Evolutionary conservation across 768 basidiomycete genomes (phyloP).

Genomic region (Dictyophora rubrovolvata): DNA sequence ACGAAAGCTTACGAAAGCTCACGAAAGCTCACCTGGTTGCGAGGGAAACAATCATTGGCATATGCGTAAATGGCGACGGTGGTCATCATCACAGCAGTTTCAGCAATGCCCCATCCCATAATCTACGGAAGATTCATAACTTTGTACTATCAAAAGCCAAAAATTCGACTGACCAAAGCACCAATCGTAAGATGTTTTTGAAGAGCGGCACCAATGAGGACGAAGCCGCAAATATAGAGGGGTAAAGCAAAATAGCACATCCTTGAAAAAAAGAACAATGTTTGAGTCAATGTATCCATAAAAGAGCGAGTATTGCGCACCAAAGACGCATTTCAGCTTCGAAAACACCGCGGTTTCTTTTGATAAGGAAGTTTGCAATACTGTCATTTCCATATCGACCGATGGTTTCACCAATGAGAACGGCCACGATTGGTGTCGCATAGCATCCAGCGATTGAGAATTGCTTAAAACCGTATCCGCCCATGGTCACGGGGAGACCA

Average conservation of each 20-base stretch:
- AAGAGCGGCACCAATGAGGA: conserved; percentile 44
- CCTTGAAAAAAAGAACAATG: conserved; percentile 24
- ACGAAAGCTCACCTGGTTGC: conserved; percentile 23
- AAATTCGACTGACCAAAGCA: conserved; percentile 25
- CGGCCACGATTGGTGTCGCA: conserved; percentile 47
- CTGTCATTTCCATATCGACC: conserved; percentile 47
- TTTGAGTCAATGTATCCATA: not conserved
- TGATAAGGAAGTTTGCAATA: conserved; percentile 36
- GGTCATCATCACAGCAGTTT: conserved; percentile 45
- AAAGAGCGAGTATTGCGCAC: conserved; percentile 21
- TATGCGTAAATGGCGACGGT: conserved; percentile 53
- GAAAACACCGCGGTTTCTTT: conserved; percentile 45
- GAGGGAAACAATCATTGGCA: conserved; percentile 40
- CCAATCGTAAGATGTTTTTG: conserved; percentile 43
- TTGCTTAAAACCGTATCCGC: conserved; percentile 42
- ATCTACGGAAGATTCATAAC: conserved; percentile 18
- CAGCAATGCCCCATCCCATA: conserved; percentile 59
- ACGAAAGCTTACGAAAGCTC: not conserved
- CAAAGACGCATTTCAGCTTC: conserved; percentile 53
- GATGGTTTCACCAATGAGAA: conserved; percentile 40
- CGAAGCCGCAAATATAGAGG: conserved; percentile 53
- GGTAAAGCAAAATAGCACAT: conserved; percentile 49
- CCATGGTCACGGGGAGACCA: conserved; percentile 41
- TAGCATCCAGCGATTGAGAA: conserved; percentile 44
- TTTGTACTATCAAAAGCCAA: not conserved